Percentiles rank a stretch among this genome's conserved stretches.
Conservation (phyloP, 177 flowering plant genomes). For the Vitis hybrid region DNA sequence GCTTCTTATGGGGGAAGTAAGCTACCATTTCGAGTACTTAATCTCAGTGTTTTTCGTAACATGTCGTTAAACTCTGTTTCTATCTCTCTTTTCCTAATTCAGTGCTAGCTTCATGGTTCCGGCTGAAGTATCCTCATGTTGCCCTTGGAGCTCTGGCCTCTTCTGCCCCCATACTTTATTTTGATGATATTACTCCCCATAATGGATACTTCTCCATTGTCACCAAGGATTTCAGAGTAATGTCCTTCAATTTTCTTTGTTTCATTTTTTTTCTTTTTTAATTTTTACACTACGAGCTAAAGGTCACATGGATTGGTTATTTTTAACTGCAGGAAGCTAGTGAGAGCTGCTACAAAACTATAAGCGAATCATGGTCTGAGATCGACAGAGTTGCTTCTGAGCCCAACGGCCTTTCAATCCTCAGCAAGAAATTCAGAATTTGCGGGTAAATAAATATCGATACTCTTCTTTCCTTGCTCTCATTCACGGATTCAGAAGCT, state of each 20-base stretch:
- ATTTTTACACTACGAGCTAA: neutral
- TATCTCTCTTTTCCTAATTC: neutral
- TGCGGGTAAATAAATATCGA: conserved; percentile 33
- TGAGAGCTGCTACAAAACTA: conserved; percentile 44
- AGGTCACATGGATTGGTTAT: neutral
- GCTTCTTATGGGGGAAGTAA: conserved; percentile 73
- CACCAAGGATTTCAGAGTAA: conserved; percentile 44
- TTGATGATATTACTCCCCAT: conserved; percentile 41
- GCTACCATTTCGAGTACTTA: neutral
- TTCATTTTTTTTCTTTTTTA: neutral
- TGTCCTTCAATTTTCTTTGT: neutral
- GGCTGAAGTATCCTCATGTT: conserved; percentile 55
- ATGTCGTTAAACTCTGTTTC: neutral
- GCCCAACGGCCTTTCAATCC: conserved; percentile 34
- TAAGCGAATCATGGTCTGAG: conserved; percentile 39
- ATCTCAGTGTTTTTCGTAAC: neutral
- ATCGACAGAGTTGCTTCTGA: conserved; percentile 31
- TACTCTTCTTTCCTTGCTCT: neutral
- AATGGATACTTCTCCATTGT: conserved; percentile 35
- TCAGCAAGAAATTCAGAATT: conserved; percentile 38
- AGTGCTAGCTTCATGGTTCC: conserved; percentile 57
- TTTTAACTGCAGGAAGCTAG: conserved; percentile 39
- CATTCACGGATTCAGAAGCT: neutral
- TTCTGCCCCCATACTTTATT: conserved; percentile 58
- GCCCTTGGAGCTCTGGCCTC: conserved; percentile 62